Base-by-base conservation (phyloP, 768 basidiomycete genomes). In the Tricholoma furcatifolium region DNA sequence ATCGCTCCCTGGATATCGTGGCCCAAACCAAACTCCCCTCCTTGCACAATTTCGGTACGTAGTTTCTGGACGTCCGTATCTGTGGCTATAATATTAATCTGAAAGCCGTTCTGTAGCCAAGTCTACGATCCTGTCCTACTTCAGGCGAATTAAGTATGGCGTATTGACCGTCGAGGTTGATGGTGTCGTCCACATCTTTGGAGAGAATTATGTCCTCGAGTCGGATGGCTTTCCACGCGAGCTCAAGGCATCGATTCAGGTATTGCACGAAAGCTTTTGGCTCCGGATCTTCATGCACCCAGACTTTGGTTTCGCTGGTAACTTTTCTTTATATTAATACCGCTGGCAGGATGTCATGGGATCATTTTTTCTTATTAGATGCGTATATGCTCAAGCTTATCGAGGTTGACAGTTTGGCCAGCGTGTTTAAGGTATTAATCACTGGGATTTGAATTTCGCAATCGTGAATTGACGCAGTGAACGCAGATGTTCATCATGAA, bases 241-340 rank as follows among this genome's bases (percentile, higher is more conserved):
- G 5, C 47, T 54, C 20, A 48, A 36, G 27, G 46, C 53, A 1
- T 48, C 46, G 0, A 50, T 54, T 20, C 49, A 54, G 10, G 47
- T 54, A 8, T 21, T 54, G 12, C 47, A 54, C 7, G 53, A 54
- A n/a, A 49, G 53, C n/a, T 49, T 54, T 17, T 54, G 47, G 47
- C 39, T 49, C 30, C 53, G 47, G 2, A 47, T 54, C 15, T 54
- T 54, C 35, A 42, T 54, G 35, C 53, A 54, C 17, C 53, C 53
- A n/a, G 47, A 54, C 12, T 54, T 54, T 15, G 47, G 53, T 9
- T 44, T 54, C 49, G 53, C 53, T 15, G 47, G 53, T 49, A 17
- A 8, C 36, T 39, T 23, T 44, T 3, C 27, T 27, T 7, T 27
- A 27, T 27, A 27, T 27, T 27, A 27, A 27, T 27, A 27, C 7